Conservation (phyloP, 768 basidiomycete genomes). For the Lactifluus piperatus region DNA sequence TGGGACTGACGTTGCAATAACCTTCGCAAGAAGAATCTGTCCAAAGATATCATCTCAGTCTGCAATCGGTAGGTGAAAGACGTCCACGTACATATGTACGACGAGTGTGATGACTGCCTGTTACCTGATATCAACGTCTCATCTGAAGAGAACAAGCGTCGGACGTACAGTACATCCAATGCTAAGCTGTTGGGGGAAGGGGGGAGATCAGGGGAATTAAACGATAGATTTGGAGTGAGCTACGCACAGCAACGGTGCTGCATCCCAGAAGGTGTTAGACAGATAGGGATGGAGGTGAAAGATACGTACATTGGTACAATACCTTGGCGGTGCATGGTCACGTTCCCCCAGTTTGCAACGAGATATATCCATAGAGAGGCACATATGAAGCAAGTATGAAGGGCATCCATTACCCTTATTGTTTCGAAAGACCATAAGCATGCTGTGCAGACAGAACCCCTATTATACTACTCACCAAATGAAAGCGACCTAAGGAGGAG, state of each 20-base stretch:
- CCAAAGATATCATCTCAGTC: neutral
- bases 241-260: conserved; percentile 16
- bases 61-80: neutral
- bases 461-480: conserved; percentile 10
- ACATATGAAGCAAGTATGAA: conserved; percentile 13
- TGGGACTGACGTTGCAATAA: conserved; percentile 8
- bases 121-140: neutral
- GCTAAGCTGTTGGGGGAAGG: conserved; percentile 14
- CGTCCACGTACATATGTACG: conserved; percentile 14
- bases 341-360: conserved; percentile 17
- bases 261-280: neutral
- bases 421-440: neutral
- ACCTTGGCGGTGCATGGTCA: neutral
- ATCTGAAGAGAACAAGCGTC: neutral
- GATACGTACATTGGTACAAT: conserved; percentile 11
- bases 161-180: conserved; percentile 17
- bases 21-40: conserved; percentile 16
- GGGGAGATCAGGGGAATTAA: neutral
- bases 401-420: conserved; percentile 12
- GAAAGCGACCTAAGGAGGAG: conserved; percentile 1
- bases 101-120: conserved; percentile 13
- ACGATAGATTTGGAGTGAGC: neutral
- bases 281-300: neutral
- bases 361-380: conserved; percentile 18
- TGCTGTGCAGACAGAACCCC: neutral